Evolutionary conservation across 2,329 filamentous ascomycete species (phyloP).

Genomic region (Ophiostoma sp.): DNA sequence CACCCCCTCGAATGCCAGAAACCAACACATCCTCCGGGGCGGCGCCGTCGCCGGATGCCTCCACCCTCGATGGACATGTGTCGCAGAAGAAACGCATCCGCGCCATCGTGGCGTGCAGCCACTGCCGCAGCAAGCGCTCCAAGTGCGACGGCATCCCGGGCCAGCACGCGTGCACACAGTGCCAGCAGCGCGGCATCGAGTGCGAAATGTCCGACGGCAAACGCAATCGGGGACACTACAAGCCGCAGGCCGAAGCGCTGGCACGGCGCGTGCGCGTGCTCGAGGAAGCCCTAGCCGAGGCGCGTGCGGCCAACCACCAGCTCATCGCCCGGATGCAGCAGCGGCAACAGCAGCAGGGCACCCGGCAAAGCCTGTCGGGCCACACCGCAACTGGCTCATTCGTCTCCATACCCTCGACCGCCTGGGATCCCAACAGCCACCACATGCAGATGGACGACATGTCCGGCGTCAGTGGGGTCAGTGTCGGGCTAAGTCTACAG

Average conservation of each 20-base stretch:
- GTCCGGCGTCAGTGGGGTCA: neutral
- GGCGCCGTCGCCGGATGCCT: neutral
- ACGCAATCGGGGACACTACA: constrained; percentile 24
- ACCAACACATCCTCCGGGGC: neutral
- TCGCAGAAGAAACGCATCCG: constrained; percentile 21
- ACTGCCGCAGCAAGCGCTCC: constrained; percentile 23
- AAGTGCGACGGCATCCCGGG: constrained; percentile 23
- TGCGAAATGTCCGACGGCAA: constrained; percentile 23
- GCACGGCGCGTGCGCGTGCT: constrained; percentile 16
- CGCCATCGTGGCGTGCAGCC: constrained; percentile 22
- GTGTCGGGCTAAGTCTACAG: constrained; percentile 8
- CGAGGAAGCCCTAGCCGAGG: constrained; percentile 19
- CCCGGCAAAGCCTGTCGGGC: neutral
- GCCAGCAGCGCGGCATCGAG: constrained; percentile 20
- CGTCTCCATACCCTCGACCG: neutral
- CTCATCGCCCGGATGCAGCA: constrained; percentile 9
- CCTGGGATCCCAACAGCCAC: constrained; percentile 2
- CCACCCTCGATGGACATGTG: neutral
- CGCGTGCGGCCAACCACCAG: constrained; percentile 15
- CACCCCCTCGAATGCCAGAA: neutral
- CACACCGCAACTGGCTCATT: neutral
- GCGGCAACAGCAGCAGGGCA: constrained; percentile 9
- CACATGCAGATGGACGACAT: constrained; percentile 17
- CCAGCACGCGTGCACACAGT: constrained; percentile 19
- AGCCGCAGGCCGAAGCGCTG: constrained; percentile 23